Base-by-base conservation (phyloP, 306 rosid genomes). In the Aeschynomene evenia region DNA sequence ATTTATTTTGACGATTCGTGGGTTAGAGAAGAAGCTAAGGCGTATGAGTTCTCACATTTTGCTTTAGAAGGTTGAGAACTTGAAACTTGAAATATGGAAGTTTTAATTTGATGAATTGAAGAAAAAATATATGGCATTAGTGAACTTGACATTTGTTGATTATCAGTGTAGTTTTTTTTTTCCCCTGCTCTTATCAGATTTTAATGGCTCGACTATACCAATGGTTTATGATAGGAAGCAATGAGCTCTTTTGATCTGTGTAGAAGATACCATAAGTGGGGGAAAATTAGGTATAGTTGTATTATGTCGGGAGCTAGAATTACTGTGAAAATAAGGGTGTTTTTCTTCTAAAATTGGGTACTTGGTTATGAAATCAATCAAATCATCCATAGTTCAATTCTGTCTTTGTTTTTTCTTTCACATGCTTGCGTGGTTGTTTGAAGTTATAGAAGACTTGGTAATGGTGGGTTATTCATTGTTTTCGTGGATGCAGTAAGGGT, bases 401-500 rank as follows among this genome's bases (percentile, higher is more conserved):
- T 63, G 19, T 28, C 31, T 34, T 34, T 60, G 15, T 71, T 52
- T 53, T 68, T 45, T 7, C 63, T 72, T 63, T 68, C 23, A 54
- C 23, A n/a, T 70, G 15, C 54, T 21, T 16, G 13, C 11, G 19
- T 65, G 51, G 33, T 29, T 22, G 34, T 54, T 34, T 20, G 33
- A 37, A 28, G 24, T 21, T 57, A 18, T 11, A 50, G 2, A 23
- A n/a, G 26, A 40, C 53, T 29, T 66, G 11, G 62, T 9, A 34
- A 51, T 59, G 29, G 56, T 16, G 22, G 2, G 58, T 45, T 24
- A 19, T 52, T 31, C 24, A 23, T 36, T 83, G 31, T 68, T 57
- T 72, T 55, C 20, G 36, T 68, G 71, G 22, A 59, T 82, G 80
- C 92, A 90, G 97, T 70, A 84, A 80, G 81, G 96, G 86, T 73